Evolutionary conservation across 2,329 filamentous ascomycete species (phyloP), one percentile per base, ranked within the genome.

Genomic region (Cryphonectria parasitica): DNA sequence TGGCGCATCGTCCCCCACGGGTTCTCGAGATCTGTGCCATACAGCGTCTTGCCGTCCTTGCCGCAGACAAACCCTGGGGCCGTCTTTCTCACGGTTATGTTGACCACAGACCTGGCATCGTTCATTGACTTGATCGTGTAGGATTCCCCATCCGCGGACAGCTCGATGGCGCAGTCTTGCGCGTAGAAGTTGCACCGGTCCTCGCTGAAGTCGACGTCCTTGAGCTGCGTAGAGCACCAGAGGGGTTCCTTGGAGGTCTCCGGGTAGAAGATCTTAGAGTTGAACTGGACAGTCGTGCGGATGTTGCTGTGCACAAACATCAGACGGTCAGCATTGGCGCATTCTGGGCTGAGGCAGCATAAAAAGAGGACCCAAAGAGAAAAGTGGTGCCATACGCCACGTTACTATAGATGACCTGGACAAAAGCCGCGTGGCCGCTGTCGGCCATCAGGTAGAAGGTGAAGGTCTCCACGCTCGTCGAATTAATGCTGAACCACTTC

Each of bases 361-460:
- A 17, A 17, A 28, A 19, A 11, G 25, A 62, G 34, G 25, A 25
- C 34, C 73, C 22, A 67, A n/a, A 28, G 61, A 63, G 15, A 54
- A 49, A 43, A 70, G 74, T 43, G 34, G 54, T 69, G 39, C 75
- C 91, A 82, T 90, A 98, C 95, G 89, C 92, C 80, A 99, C 92
- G 83, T 97, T 98, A 85, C 93, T 98, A 86, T 98, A 97, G 80
- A 99, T 97, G 82, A 98, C 88, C 86, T 99, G 96, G 72, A 89
- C 89, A 81, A 97, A 88, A 67, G 88, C 93, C 74, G 95, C 81
- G 74, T 91, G 87, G 66, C 96, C 96, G 72, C 85, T 89, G 73
- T 97, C 92, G 69, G 91, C 86, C 82, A 91, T 91, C 78, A 98
- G 83, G 84, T 99, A 99, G 84, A 98, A 99, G 73, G 88, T 94